Percentiles rank a stretch among this genome's conserved stretches.
phyloP scores from a whole-genome alignment of 495 filamentous ascomycete species.

The Neurospora sp. region DNA sequence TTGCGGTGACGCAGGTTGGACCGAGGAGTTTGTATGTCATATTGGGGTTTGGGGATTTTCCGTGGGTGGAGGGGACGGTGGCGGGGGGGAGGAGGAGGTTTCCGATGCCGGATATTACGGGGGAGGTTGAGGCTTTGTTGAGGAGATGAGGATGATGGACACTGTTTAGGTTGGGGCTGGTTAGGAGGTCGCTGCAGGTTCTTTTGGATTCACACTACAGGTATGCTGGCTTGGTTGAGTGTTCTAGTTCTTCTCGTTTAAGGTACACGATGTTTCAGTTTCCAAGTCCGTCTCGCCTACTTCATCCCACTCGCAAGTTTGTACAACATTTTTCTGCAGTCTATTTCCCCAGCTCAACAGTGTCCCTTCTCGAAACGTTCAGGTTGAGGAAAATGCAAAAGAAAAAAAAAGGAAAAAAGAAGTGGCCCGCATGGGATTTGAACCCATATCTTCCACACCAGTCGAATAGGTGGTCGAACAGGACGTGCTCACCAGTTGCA shows the following conservation, averaged over 20 bases:
- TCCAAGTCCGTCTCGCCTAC: background rate
- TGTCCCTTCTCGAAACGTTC: background rate
- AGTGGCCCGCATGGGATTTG: background rate
- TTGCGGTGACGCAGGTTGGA: conserved; percentile 15
- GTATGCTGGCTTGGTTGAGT: too few relatives aligned
- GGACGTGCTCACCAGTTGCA: background rate
- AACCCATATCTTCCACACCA: background rate
- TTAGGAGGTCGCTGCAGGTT: background rate
- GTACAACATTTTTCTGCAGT: background rate
- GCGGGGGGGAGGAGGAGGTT: conserved; percentile 20
- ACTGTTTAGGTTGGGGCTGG: background rate
- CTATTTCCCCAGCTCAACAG: too few relatives aligned
- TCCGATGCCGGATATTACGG: conserved; percentile 23
- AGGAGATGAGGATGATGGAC: background rate
- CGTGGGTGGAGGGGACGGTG: conserved; percentile 7
- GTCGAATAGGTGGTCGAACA: background rate
- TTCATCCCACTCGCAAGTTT: background rate
- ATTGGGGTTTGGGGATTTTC: conserved; percentile 17
- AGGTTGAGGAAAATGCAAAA: background rate
- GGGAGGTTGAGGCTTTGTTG: conserved; percentile 13
- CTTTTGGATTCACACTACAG: background rate
- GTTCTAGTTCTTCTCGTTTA: background rate
- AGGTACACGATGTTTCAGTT: background rate
- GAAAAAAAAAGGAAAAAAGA: background rate
- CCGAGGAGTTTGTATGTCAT: conserved; percentile 13